Evolutionary conservation across 306 rosid species (phyloP), one percentile per base, ranked within the genome.

Genomic region (Benincasa hispida): DNA sequence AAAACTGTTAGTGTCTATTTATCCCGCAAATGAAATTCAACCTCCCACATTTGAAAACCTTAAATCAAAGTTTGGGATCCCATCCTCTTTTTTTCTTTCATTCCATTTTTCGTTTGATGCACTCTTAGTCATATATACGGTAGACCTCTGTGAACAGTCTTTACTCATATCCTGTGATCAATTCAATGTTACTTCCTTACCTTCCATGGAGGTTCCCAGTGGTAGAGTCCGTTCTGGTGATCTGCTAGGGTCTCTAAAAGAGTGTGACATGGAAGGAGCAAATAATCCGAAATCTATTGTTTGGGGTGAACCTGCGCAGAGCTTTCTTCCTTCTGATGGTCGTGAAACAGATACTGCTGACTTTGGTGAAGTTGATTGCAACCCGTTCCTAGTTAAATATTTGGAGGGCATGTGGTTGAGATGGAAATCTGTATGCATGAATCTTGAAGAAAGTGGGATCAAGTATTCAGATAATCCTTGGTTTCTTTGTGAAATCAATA

Each of bases 101-200:
- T 69, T 88, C 72, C 79, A 76, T 72, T 81, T 91, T 74, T 85
- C 76, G 72, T 51, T 83, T 61, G 87, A 90, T 56, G 80, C 87
- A 55, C 81, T 91, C 69, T 70, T 87, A 79, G 68, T 91, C 39
- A 76, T 81, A 73, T 85, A 87, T 59, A 67, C 76, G 22, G 78
- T 83, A 59, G 88, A 84, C 60, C 81, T 83, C 62, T 88, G 87
- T 80, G 90, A 87, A 78, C 90, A 89, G 84, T 84, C 89, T 77
- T 68, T 86, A 79, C 83, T 86, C 80, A 25, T 91, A 51, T 94
- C 97, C 42, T 90, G 93, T 82, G 97, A 94, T 73, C 79, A 88
- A 73, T 55, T 90, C 79, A 87, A 83, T 80, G 89, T 89, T 77
- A 81, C 80, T 76, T 75, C 85, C 77, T 54, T 87, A 61, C 85